Conservation (phyloP, 2,329 filamentous ascomycete species). For the Daldinia eschscholtzii region DNA sequence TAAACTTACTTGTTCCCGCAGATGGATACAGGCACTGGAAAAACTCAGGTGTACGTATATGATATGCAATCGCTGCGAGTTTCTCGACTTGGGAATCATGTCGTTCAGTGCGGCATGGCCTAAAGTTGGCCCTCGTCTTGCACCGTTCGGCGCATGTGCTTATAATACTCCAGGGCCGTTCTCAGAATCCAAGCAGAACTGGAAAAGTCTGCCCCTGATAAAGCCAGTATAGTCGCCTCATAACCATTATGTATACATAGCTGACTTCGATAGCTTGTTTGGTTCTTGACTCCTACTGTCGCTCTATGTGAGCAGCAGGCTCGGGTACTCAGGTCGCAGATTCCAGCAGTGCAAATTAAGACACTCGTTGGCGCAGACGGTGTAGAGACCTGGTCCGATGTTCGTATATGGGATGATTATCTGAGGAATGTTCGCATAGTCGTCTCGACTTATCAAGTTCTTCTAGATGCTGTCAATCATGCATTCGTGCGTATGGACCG, state of each 20-base stretch:
- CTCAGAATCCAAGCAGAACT: slow-evolving; percentile 76
- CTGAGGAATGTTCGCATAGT: slow-evolving; percentile 76
- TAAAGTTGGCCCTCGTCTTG: slow-evolving; percentile 9
- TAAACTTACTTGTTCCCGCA: slow-evolving; percentile 32
- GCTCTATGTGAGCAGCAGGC: slow-evolving; percentile 76
- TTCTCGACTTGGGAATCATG: not conserved
- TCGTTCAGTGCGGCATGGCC: slow-evolving; percentile 11
- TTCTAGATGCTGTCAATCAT: slow-evolving; percentile 80
- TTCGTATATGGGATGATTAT: slow-evolving; percentile 74
- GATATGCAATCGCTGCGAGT: not conserved
- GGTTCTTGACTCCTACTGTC: slow-evolving; percentile 81
- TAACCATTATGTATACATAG: not conserved
- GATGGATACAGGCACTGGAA: slow-evolving; percentile 87
- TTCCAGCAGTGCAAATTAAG: slow-evolving; percentile 70
- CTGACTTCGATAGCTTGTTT: slow-evolving; percentile 65
- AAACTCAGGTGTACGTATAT: slow-evolving; percentile 77
- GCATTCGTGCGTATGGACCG: slow-evolving; percentile 75
- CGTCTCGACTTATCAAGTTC: slow-evolving; percentile 80
- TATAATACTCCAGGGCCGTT: slow-evolving; percentile 65
- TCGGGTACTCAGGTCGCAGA: slow-evolving; percentile 69
- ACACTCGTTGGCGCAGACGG: slow-evolving; percentile 76
- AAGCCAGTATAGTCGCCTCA: slow-evolving; percentile 59
- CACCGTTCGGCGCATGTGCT: slow-evolving; percentile 29
- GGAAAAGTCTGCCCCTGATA: slow-evolving; percentile 63
- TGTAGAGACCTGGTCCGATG: slow-evolving; percentile 78